phyloP scores from a whole-genome alignment of 441 rosid species.

The Biscutella laevigata region DNA sequence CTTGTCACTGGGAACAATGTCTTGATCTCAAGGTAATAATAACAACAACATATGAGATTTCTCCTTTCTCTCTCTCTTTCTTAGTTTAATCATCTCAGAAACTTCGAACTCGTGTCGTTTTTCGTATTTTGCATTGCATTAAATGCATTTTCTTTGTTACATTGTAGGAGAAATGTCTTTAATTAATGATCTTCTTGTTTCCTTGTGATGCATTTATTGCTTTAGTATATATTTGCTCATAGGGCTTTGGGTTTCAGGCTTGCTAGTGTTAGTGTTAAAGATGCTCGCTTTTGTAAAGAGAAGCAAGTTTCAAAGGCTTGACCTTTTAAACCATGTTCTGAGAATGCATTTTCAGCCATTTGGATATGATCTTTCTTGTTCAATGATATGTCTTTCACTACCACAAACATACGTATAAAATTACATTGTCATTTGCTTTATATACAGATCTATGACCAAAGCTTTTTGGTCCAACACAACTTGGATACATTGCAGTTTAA shows the following conservation, averaged over 20 bases:
- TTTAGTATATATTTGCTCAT: slow-evolving; percentile 9
- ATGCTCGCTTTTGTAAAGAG: too few species aligned
- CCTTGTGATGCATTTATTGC: slow-evolving; percentile 27
- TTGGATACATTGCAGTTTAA: not conserved
- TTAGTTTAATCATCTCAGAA: not conserved
- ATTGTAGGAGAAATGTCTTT: not conserved
- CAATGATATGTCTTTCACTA: too few species aligned
- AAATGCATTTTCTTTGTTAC: too few species aligned
- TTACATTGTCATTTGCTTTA: too few species aligned
- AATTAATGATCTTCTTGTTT: not conserved
- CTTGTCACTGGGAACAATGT: slow-evolving; percentile 81
- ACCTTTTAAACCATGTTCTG: too few species aligned
- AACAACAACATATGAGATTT: not conserved
- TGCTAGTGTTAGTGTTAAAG: too few species aligned
- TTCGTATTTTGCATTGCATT: too few species aligned
- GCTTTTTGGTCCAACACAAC: not conserved
- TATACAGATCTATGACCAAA: too few species aligned
- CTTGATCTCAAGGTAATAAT: slow-evolving; percentile 66
- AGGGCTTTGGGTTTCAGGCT: not conserved
- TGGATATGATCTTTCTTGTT: too few species aligned
- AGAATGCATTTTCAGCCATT: too few species aligned
- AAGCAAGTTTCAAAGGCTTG: too few species aligned
- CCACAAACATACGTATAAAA: too few species aligned
- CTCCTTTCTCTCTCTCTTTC: not conserved
- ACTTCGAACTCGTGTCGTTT: slow-evolving; percentile 9